Evolutionary conservation across 2,329 filamentous ascomycete genomes (phyloP), one percentile per base, ranked within the genome.

Genomic region (Penicillium sp.): DNA sequence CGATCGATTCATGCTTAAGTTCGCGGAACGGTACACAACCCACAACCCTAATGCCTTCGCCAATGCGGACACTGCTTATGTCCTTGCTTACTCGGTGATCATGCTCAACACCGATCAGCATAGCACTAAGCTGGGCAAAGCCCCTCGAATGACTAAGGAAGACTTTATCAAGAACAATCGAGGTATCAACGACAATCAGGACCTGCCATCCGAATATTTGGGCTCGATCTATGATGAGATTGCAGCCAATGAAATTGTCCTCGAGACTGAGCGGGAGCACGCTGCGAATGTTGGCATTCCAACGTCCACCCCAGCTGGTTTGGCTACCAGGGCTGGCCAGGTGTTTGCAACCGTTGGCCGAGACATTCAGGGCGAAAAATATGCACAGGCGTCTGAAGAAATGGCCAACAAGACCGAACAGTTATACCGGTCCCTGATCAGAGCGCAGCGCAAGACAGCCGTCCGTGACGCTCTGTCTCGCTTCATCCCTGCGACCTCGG

Each of bases 121-220:
- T 70, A 97, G 91, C 64, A 77, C 73, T 50, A 95, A 96, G 63
- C 79, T 98, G 56, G n/a, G n/a, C n/a, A 84, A 82, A 59, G 75
- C 74, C 2, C 81, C 79, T 53, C 83, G 89, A 37, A 98, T 98
- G 93, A 94, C 84, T 17, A 89, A 89, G 51, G 86, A 95, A 48
- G 94, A 98, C 53, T 98, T 98, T 61, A 95, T 98, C 73, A 96
- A 94, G 73, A 98, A 98, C 69, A 98, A 98, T 65, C 77, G 93
- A 18, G 93, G 93, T 42, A 98, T 98, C 73, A 97, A 98, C 67
- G 93, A 98, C 68, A 91, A 87, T 53, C 86, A 88, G 19, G 87
- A 97, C 70, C 71, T 98, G 44, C 93, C 94, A 0, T 83, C 94
- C 34, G 93, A 98, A 25, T 98, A 98, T 59, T 80, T 98, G 2